A percentile compares a stretch with the other conserved stretches of the same genome.
phyloP scores from a whole-genome alignment of 2,329 filamentous ascomycete species.

The Alternaria metachromatica region DNA sequence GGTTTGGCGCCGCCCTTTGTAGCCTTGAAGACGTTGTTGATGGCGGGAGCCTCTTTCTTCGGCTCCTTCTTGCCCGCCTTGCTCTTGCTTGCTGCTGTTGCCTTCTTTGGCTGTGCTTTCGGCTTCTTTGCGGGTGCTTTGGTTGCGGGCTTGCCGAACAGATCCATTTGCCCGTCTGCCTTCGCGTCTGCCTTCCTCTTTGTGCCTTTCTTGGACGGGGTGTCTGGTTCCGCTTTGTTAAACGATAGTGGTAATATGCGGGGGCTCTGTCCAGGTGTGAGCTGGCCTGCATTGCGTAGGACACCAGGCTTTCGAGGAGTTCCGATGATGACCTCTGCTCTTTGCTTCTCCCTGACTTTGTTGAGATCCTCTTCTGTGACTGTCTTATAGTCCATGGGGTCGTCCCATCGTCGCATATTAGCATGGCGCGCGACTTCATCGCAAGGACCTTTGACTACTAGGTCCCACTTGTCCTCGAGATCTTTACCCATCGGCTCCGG shows the following conservation, averaged over 20 bases:
- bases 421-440: conserved; percentile 83
- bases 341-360: conserved; percentile 40
- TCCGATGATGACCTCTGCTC: conserved; percentile 41
- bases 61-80: conserved; percentile 33
- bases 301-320: conserved; percentile 41
- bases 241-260: conserved; percentile 34
- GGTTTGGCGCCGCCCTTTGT: conserved; percentile 32
- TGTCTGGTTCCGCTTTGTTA: conserved; percentile 33
- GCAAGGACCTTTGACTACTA: conserved; percentile 84
- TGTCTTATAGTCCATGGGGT: conserved; percentile 47
- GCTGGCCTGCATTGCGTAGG: conserved; percentile 40
- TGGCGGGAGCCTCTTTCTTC: conserved; percentile 29
- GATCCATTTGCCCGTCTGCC: conserved; percentile 28
- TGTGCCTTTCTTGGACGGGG: conserved; percentile 42
- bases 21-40: conserved; percentile 41
- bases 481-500: conserved; percentile 81
- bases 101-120: conserved; percentile 40
- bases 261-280: conserved; percentile 47
- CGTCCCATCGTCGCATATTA: conserved; percentile 65
- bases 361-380: conserved; percentile 45
- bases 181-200: conserved; percentile 43
- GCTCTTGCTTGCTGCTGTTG: conserved; percentile 26
- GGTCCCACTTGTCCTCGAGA: conserved; percentile 91
- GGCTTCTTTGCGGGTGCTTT: conserved; percentile 33
- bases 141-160: conserved; percentile 29